Evolutionary conservation across 805 yeast species (phyloP).

Genomic region (Candida pseudofarinosa): DNA sequence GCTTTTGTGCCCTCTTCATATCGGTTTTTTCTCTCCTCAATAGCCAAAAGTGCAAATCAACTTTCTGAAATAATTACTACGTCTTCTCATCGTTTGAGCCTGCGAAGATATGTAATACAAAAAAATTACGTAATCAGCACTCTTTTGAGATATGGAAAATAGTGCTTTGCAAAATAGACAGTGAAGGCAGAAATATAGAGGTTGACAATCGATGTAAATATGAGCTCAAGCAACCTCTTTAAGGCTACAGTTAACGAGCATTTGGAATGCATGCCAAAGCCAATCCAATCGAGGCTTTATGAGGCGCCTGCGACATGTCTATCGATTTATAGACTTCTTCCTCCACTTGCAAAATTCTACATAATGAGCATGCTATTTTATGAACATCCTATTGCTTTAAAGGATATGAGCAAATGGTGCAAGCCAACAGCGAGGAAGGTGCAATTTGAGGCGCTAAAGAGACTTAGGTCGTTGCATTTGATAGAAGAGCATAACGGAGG

Average conservation of each 20-base stretch:
- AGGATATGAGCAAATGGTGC: constrained; percentile 74
- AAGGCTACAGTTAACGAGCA: constrained; percentile 81
- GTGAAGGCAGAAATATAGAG: neutral
- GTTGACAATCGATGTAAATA: constrained; percentile 1
- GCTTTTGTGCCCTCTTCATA: constrained; percentile 7
- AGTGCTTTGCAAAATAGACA: neutral
- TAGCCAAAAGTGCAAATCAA: neutral
- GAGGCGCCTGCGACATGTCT: constrained; percentile 87
- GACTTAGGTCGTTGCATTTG: constrained; percentile 72
- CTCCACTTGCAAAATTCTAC: constrained; percentile 84
- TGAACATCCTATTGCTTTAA: constrained; percentile 64
- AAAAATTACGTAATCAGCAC: neutral
- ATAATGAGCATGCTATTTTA: constrained; percentile 84
- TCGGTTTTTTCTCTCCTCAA: too few relatives aligned
- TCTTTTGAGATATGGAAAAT: neutral
- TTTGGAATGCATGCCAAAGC: constrained; percentile 82
- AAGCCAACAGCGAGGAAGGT: constrained; percentile 52
- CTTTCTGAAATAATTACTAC: neutral
- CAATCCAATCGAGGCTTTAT: constrained; percentile 78
- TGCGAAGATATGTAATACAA: neutral
- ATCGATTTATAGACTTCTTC: constrained; percentile 85
- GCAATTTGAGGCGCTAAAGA: constrained; percentile 74
- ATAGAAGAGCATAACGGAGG: constrained; percentile 56
- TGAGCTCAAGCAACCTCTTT: constrained; percentile 34
- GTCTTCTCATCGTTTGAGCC: neutral